Evolutionary conservation across 192 early-diverging fungal genomes (phyloP).

Genomic region (Tieghemiomyces parasiticus): DNA sequence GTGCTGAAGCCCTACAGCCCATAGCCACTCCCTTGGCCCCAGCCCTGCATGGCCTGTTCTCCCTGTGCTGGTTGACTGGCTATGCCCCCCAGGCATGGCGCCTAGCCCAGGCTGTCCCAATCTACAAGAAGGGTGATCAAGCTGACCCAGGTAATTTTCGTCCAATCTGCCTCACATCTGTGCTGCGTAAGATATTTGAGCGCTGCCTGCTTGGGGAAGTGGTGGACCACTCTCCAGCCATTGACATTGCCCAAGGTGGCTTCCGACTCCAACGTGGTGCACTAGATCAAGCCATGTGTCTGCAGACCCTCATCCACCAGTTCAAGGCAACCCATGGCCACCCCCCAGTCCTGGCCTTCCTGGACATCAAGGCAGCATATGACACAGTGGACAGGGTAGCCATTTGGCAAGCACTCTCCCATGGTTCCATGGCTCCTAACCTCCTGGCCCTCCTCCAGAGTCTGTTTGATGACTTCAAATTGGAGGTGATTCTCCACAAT

Average conservation of each 20-base stretch:
- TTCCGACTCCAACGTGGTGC: constrained; percentile 10
- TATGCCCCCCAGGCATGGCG: constrained; percentile 9
- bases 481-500: too few species aligned
- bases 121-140: constrained; percentile 12
- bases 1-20: constrained; percentile 11
- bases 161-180: constrained; percentile 10
- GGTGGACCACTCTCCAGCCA: background rate
- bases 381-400: background rate
- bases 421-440: too few species aligned
- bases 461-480: too few species aligned
- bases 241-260: constrained; percentile 15
- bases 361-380: background rate
- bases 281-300: constrained; percentile 11
- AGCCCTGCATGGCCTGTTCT: background rate
- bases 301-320: constrained; percentile 6
- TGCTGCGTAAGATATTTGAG: constrained; percentile 11
- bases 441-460: too few species aligned
- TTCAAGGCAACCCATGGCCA: constrained; percentile 13
- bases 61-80: constrained; percentile 11
- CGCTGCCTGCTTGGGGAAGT: background rate
- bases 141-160: constrained; percentile 1
- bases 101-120: constrained; percentile 9
- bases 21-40: background rate
- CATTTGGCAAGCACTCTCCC: background rate
- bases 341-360: background rate